phyloP scores from a whole-genome alignment of 2,329 filamentous ascomycete genomes.

The Pyricularia grisea region DNA sequence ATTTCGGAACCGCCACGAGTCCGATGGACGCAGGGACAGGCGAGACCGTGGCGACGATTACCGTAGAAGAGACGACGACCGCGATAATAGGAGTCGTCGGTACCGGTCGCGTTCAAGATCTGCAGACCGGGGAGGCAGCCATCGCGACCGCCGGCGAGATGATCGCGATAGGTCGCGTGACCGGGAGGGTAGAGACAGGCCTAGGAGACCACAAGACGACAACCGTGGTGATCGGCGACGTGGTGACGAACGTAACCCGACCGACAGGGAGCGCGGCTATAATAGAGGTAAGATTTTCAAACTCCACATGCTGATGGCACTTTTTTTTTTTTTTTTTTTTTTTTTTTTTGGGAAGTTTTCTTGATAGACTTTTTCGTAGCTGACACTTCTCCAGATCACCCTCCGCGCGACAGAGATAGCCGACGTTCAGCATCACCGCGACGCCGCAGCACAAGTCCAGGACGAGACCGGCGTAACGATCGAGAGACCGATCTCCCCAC shows the following conservation, averaged over 20 bases:
- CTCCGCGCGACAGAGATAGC: background rate
- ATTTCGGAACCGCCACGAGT: background rate
- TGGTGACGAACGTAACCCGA: conserved; percentile 6
- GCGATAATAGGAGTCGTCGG: conserved; percentile 7
- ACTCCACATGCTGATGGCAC: background rate
- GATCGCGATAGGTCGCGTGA: conserved; percentile 5
- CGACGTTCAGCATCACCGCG: conserved; percentile 10
- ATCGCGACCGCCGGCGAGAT: background rate
- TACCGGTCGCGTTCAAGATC: conserved; percentile 9
- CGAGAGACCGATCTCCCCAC: conserved; percentile 4
- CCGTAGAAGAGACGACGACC: conserved; percentile 6
- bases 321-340: background rate
- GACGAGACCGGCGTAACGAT: background rate
- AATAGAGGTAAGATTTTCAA: conserved; percentile 2
- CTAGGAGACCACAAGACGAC: background rate
- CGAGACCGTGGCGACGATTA: conserved; percentile 3
- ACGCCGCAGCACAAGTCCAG: conserved; percentile 7
- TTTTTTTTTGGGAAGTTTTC: background rate
- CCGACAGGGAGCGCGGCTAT: conserved; percentile 2
- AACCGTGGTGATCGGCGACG: background rate
- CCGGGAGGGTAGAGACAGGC: conserved; percentile 3
- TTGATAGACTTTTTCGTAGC: background rate
- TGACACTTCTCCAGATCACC: background rate
- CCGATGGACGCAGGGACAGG: conserved; percentile 3
- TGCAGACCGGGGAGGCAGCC: background rate